A percentile compares a stretch with the other conserved stretches of the same genome.
Conservation (phyloP, 768 basidiomycete genomes). For the Tremella fuciformis region DNA sequence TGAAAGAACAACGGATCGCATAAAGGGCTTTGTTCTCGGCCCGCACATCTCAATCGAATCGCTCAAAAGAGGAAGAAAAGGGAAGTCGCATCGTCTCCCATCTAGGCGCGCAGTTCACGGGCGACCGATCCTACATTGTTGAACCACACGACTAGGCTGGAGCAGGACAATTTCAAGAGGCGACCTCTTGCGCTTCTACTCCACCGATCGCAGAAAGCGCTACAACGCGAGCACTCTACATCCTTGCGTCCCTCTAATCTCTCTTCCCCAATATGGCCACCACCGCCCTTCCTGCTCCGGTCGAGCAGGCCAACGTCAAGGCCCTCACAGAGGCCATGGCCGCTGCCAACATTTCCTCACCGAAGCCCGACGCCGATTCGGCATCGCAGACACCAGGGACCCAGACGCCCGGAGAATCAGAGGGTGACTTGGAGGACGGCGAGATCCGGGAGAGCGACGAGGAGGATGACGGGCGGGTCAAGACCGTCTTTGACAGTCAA, state of each 20-base stretch:
- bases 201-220: too few species aligned
- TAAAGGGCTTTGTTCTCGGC: too few species aligned
- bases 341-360: conserved; percentile 30
- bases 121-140: too few species aligned
- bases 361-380: conserved; percentile 1
- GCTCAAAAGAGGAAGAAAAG: too few species aligned
- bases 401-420: conserved; percentile 1
- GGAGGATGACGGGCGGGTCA: conserved; percentile 57
- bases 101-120: too few species aligned
- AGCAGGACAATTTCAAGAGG: too few species aligned
- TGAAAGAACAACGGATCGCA: too few species aligned
- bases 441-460: conserved; percentile 77
- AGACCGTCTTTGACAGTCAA: conserved; percentile 90
- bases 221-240: background rate
- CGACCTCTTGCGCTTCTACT: too few species aligned
- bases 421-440: conserved; percentile 62
- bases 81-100: too few species aligned
- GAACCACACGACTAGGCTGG: too few species aligned
- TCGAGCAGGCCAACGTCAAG: conserved; percentile 23
- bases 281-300: conserved; percentile 27
- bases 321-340: conserved; percentile 32
- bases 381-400: background rate
- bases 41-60: too few species aligned
- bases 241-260: conserved; percentile 4
- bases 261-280: conserved; percentile 20